phyloP scores from a whole-genome alignment of 2,329 filamentous ascomycete species.

The Fusarium guadeloupense region DNA sequence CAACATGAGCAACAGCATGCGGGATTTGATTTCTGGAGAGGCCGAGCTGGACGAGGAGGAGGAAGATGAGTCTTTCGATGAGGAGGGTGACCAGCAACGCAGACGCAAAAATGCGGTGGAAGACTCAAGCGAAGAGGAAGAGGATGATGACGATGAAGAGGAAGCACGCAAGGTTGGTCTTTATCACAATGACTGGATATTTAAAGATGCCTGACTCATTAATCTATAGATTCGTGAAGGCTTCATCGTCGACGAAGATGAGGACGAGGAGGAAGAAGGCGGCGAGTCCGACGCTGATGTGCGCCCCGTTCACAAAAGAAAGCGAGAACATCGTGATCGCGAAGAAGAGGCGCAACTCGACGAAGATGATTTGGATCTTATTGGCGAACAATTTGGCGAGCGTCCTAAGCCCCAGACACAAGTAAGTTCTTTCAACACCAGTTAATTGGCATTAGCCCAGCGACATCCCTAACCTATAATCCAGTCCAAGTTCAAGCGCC shows the following conservation, averaged over 20 bases:
- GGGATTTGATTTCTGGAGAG: slow-evolving; percentile 82
- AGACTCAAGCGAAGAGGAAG: slow-evolving; percentile 91
- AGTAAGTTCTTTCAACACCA: slow-evolving; percentile 60
- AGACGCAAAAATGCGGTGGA: slow-evolving; percentile 62
- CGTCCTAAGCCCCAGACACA: slow-evolving; percentile 70
- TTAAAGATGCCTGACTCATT: slow-evolving; percentile 22
- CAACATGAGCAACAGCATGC: slow-evolving; percentile 72
- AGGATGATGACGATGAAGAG: slow-evolving; percentile 91
- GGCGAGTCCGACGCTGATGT: slow-evolving; percentile 65
- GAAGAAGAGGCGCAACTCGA: slow-evolving; percentile 90
- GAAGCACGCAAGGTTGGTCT: slow-evolving; percentile 75
- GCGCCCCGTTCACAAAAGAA: slow-evolving; percentile 70
- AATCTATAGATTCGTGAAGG: slow-evolving; percentile 80
- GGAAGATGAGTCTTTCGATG: slow-evolving; percentile 84
- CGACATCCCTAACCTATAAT: slow-evolving; percentile 1
- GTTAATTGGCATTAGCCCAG: neutral
- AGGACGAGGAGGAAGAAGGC: slow-evolving; percentile 77
- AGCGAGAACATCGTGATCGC: slow-evolving; percentile 78
- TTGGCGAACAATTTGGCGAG: slow-evolving; percentile 80
- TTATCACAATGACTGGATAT: neutral
- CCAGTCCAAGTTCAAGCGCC: slow-evolving; percentile 91
- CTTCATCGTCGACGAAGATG: slow-evolving; percentile 95
- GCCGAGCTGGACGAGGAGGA: slow-evolving; percentile 88
- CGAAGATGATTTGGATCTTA: slow-evolving; percentile 95
- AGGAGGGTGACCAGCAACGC: slow-evolving; percentile 72